These are phyloP conservation scores for Exophiala sp. DNA, from an alignment of 2,329 filamentous ascomycete genomes.

Conservation along the genomic window DNA sequence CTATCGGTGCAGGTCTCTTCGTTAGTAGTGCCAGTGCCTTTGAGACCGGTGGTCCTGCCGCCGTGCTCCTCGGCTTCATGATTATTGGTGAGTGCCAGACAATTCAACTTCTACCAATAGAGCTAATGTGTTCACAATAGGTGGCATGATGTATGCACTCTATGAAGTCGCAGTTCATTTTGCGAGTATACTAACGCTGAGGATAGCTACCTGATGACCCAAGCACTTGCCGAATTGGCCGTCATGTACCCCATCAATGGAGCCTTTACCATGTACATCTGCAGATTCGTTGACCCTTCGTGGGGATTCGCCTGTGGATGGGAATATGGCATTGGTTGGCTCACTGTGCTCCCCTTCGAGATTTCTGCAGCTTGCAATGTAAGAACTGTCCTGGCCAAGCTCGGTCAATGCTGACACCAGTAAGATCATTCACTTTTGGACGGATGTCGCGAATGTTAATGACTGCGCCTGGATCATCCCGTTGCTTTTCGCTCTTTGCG, in stretches of 20 bases:
- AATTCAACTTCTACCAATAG: constrained; percentile 21
- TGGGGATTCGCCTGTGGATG: constrained; percentile 44
- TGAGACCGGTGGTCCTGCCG: constrained; percentile 67
- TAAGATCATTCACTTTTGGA: constrained; percentile 60
- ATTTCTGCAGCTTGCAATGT: constrained; percentile 49
- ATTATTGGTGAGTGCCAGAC: constrained; percentile 58
- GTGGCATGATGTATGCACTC: constrained; percentile 70
- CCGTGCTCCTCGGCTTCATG: constrained; percentile 70
- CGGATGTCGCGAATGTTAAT: constrained; percentile 32
- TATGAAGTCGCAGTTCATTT: constrained; percentile 76
- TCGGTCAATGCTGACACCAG: constrained; percentile 47
- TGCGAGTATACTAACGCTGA: constrained; percentile 42
- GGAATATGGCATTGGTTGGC: constrained; percentile 49
- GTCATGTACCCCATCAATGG: constrained; percentile 87
- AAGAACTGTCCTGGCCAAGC: neutral
- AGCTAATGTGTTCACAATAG: constrained; percentile 34
- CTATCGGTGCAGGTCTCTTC: constrained; percentile 70
- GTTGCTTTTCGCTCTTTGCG: constrained; percentile 12
- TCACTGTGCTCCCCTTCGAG: constrained; percentile 70
- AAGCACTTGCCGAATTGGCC: constrained; percentile 80
- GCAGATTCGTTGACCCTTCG: constrained; percentile 81
- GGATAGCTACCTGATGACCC: constrained; percentile 46
- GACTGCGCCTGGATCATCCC: constrained; percentile 28
- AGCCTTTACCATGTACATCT: constrained; percentile 87
- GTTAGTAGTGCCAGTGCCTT: constrained; percentile 75